Evolutionary conservation across 2,329 filamentous ascomycete species (phyloP).

Genomic region (Aspergillus sergii): DNA sequence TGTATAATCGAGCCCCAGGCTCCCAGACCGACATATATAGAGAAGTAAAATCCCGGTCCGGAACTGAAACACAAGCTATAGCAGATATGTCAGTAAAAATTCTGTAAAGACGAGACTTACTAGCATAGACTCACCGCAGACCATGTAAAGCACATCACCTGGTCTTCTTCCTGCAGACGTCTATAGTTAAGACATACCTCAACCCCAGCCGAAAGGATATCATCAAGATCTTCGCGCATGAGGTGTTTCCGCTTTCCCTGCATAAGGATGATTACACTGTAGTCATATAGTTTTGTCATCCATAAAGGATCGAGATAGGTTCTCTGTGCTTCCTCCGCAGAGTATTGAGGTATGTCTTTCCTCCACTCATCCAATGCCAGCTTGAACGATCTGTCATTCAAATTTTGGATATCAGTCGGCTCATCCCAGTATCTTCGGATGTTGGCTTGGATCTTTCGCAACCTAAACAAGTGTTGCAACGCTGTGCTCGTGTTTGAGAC

Average conservation of each 20-base stretch:
- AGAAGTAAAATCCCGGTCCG: constrained; percentile 30
- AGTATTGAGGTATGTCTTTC: constrained; percentile 31
- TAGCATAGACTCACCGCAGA: constrained; percentile 23
- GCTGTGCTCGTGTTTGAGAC: constrained; percentile 24
- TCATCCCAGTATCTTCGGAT: constrained; percentile 26
- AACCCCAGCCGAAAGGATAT: constrained; percentile 28
- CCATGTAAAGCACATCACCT: constrained; percentile 34
- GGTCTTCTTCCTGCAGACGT: constrained; percentile 30
- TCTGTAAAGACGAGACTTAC: constrained; percentile 6
- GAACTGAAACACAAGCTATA: constrained; percentile 31
- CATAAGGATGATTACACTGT: constrained; percentile 31
- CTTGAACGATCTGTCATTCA: constrained; percentile 23
- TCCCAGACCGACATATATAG: constrained; percentile 28
- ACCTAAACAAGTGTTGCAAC: constrained; percentile 27
- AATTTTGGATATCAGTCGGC: constrained; percentile 11
- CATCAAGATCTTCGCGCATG: constrained; percentile 26
- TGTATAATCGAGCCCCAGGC: constrained; percentile 6
- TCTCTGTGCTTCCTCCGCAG: constrained; percentile 23
- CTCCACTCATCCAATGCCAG: constrained; percentile 29
- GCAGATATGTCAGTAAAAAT: constrained; percentile 3
- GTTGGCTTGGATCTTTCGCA: constrained; percentile 31
- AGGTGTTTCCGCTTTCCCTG: constrained; percentile 28
- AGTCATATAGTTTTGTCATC: constrained; percentile 32
- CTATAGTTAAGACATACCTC: constrained; percentile 30
- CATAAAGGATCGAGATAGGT: constrained; percentile 30